Conservation (phyloP, 2,329 filamentous ascomycete genomes). For the Gnomoniopsis sp. region DNA sequence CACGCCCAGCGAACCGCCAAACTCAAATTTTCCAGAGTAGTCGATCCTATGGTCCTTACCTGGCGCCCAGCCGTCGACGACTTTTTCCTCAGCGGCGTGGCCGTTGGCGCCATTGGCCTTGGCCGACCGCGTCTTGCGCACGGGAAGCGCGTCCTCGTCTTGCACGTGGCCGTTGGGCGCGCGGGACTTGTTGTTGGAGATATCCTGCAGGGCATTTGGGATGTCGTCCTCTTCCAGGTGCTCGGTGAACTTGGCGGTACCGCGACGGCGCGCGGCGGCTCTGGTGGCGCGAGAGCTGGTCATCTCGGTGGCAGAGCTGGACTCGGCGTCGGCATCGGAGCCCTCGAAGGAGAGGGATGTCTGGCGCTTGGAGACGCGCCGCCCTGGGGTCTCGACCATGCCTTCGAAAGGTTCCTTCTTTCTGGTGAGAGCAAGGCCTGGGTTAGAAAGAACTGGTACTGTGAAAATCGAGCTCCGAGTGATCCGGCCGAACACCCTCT, state of each 20-base stretch:
- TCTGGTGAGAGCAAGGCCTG: slow-evolving; percentile 29
- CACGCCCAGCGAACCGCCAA: slow-evolving; percentile 82
- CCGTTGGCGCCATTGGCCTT: slow-evolving; percentile 29
- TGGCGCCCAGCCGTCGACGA: slow-evolving; percentile 56
- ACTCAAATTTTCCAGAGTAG: slow-evolving; percentile 68
- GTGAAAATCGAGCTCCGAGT: background rate
- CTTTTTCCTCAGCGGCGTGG: slow-evolving; percentile 27
- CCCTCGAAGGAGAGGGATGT: slow-evolving; percentile 42
- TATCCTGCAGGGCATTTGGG: slow-evolving; percentile 24
- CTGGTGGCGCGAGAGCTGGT: slow-evolving; percentile 23
- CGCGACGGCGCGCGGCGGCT: slow-evolving; percentile 40
- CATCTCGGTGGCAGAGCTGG: slow-evolving; percentile 44
- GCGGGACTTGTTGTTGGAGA: background rate
- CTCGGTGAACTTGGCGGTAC: slow-evolving; percentile 47
- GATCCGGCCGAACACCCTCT: background rate
- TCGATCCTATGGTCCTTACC: slow-evolving; percentile 62
- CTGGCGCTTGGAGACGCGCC: slow-evolving; percentile 45
- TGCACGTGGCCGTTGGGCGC: background rate
- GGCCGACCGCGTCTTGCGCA: slow-evolving; percentile 14
- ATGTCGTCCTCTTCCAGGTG: slow-evolving; percentile 43
- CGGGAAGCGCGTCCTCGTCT: background rate
- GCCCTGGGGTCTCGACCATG: slow-evolving; percentile 56
- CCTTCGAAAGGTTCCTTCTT: slow-evolving; percentile 61
- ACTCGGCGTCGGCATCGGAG: slow-evolving; percentile 47
- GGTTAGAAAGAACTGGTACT: background rate